Base-by-base conservation (phyloP, 2,329 filamentous ascomycete genomes). In the Thelonectria rubi region DNA sequence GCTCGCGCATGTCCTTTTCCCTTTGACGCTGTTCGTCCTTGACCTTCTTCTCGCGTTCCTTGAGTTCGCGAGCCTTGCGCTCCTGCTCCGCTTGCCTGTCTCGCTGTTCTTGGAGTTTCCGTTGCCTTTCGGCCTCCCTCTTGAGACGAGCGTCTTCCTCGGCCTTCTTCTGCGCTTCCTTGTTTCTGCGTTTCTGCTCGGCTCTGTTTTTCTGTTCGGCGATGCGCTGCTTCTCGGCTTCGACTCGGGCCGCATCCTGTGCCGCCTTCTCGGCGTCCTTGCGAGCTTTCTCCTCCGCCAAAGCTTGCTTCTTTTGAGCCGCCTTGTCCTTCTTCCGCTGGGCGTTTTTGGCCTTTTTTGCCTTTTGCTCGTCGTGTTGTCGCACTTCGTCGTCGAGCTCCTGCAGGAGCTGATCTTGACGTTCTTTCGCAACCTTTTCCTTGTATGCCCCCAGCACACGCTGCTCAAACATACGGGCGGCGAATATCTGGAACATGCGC, bases 401-500 rank as follows among this genome's bases (percentile, higher is more conserved):
- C 75, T 97, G 91, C 24, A 99, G 84, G 20, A 99, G 88, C 75
- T 93, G 93, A 73, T 91, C 85, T 74, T 97, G 94, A 26, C 95
- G 91, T 79, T 99, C 94, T 70, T 90, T 89, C 17, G 95, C 93
- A 3, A 99, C 94, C 76, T 97, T 97, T 80, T 98, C 94, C 76
- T 93, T 91, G 79, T 99, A 99, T n/a, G 95, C 95, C 43, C 92
- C 94, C 61, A 99, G 84, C 20, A 99, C 95, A 65, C 95, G 87
- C 77, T 99, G 95, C 80, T 99, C 95, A 77, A 99, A 99, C 95
- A 99, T 99, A 65, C 95, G 89, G 60, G 95, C 95, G 63, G 95
- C 95, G 78, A 99, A 99, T 76, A 99, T 98, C 77, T 99, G 95
- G 76, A 99, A 99, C 95, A 99, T 99, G 69, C 94, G 87, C 58